phyloP scores from a whole-genome alignment of 2,329 filamentous ascomycete species.

The Botrytis elliptica region DNA sequence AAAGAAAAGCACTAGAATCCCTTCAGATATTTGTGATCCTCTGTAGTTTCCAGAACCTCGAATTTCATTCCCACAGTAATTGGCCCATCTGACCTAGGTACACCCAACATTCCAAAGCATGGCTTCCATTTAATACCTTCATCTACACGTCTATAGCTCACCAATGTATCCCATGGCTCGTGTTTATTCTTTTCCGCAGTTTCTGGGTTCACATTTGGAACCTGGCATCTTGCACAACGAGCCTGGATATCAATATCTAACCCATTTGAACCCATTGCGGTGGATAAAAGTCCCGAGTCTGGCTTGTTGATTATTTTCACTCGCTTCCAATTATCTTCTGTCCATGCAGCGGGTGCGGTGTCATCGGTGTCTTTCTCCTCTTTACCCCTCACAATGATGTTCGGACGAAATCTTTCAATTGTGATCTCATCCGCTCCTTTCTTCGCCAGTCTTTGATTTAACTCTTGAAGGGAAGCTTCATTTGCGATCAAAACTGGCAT shows the following conservation, averaged over 20 bases:
- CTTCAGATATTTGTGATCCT: constrained; percentile 54
- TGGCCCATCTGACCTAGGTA: constrained; percentile 53
- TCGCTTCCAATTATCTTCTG: constrained; percentile 63
- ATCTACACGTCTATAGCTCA: constrained; percentile 59
- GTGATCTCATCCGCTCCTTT: constrained; percentile 49
- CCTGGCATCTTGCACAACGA: constrained; percentile 65
- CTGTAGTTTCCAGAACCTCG: constrained; percentile 57
- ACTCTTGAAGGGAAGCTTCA: constrained; percentile 55
- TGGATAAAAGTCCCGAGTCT: constrained; percentile 5
- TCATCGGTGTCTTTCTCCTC: constrained; percentile 40
- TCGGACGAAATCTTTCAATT: constrained; percentile 63
- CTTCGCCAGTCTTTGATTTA: constrained; percentile 52
- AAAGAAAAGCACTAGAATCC: constrained; percentile 22
- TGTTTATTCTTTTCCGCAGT: constrained; percentile 39
- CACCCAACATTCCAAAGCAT: constrained; percentile 65
- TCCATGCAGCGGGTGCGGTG: constrained; percentile 44
- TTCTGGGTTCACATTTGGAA: constrained; percentile 66
- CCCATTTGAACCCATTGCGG: constrained; percentile 16
- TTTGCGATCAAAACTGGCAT: constrained; percentile 56
- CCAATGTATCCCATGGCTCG: constrained; percentile 58
- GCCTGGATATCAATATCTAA: constrained; percentile 58
- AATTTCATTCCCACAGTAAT: constrained; percentile 58
- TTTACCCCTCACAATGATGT: constrained; percentile 57
- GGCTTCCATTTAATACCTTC: constrained; percentile 62
- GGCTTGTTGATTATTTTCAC: constrained; percentile 44